Conservation (phyloP, 2,329 filamentous ascomycete genomes). For the Fusarium sp. region DNA sequence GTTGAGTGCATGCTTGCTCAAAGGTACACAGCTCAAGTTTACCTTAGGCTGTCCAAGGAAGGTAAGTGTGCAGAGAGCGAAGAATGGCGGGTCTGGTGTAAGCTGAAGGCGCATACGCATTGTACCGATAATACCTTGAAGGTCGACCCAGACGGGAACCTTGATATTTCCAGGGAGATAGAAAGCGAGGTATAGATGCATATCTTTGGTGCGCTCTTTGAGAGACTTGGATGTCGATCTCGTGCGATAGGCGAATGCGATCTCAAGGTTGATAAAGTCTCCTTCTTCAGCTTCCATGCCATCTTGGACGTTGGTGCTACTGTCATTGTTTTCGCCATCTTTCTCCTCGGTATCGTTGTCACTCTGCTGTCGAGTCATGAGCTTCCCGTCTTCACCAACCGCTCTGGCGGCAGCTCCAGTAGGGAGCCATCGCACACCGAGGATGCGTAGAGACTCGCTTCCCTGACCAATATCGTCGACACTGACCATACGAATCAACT, state of each 20-base stretch:
- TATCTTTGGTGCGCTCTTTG: conserved; percentile 77
- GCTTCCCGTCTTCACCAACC: conserved; percentile 71
- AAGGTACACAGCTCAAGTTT: conserved; percentile 77
- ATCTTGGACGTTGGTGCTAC: conserved; percentile 58
- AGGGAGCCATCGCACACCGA: conserved; percentile 81
- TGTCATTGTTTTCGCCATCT: conserved; percentile 57
- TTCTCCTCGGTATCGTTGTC: conserved; percentile 54
- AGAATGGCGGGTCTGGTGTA: conserved; percentile 82
- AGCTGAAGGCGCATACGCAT: conserved; percentile 79
- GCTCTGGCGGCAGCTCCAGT: conserved; percentile 77
- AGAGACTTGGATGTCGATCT: conserved; percentile 73
- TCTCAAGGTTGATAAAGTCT: conserved; percentile 83
- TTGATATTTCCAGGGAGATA: conserved; percentile 72
- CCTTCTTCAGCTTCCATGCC: conserved; percentile 84
- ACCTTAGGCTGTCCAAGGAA: conserved; percentile 83
- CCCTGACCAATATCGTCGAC: conserved; percentile 84
- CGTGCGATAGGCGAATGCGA: conserved; percentile 81
- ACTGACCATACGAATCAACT: conserved; percentile 79
- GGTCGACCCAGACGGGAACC: conserved; percentile 80
- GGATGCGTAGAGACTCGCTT: conserved; percentile 77
- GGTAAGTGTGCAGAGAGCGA: conserved; percentile 80
- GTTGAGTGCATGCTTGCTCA: conserved; percentile 78
- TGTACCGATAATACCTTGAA: conserved; percentile 79
- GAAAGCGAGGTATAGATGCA: conserved; percentile 79
- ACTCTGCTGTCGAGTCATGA: conserved; percentile 59